These are phyloP conservation scores for Gaultheria prostrata DNA, from an alignment of 148 eudicot genomes.

Conservation along the genomic window DNA sequence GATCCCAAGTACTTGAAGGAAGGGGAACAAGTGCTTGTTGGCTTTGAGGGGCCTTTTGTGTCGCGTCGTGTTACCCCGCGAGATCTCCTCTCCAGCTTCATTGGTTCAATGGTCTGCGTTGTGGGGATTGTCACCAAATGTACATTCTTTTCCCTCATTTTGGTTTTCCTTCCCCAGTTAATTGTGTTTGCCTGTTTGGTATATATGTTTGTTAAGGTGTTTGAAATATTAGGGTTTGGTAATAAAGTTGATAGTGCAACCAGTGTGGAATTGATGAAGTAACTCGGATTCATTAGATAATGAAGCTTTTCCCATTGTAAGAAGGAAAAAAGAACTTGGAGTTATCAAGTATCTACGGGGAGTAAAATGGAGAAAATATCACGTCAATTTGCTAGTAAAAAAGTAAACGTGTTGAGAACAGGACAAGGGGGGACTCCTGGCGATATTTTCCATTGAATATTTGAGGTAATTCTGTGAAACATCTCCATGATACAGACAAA, in stretches of 20 bases:
- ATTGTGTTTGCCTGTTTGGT: not conserved
- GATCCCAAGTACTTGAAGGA: slow-evolving; percentile 86
- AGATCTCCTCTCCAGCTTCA: slow-evolving; percentile 83
- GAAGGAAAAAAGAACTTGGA: not conserved
- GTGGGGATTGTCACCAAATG: slow-evolving; percentile 96
- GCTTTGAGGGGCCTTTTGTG: slow-evolving; percentile 93
- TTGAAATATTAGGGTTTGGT: not conserved
- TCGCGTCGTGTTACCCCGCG: slow-evolving; percentile 89
- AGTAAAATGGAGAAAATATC: not conserved
- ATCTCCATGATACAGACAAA: not conserved
- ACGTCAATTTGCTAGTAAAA: not conserved
- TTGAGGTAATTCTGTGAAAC: not conserved
- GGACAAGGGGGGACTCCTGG: not conserved
- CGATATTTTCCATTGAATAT: not conserved
- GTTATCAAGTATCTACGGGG: not conserved
- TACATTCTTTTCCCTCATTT: slow-evolving; percentile 23
- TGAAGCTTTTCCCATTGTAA: not conserved
- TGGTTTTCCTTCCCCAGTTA: not conserved
- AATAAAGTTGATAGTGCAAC: not conserved
- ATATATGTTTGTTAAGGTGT: not conserved
- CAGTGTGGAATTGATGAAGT: not conserved
- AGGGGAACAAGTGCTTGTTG: slow-evolving; percentile 87
- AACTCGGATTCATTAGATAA: not conserved
- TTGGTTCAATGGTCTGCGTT: slow-evolving; percentile 95
- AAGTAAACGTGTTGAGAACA: not conserved